These are phyloP conservation scores for Aspergillus panamensis DNA, from an alignment of 495 filamentous ascomycete species.

Conservation along the genomic window DNA sequence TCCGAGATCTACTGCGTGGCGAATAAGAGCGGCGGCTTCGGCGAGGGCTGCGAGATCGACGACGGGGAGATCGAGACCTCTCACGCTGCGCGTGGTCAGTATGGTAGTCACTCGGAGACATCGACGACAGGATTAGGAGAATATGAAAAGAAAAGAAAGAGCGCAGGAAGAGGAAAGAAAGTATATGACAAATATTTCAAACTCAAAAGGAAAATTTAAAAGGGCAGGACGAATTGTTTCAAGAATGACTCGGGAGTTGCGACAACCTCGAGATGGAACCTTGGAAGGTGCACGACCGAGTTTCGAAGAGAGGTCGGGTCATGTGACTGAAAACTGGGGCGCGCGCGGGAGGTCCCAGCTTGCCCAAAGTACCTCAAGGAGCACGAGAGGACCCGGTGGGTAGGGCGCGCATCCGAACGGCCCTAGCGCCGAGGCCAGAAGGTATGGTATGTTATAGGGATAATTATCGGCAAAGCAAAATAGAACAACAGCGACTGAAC, in stretches of 20 bases:
- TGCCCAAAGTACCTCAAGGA: conserved; percentile 11
- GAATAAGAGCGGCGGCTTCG: conserved; percentile 84
- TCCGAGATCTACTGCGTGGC: conserved; percentile 87
- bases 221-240: neutral
- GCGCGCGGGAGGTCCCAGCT: conserved; percentile 3
- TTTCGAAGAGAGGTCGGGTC: conserved; percentile 1
- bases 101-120: conserved; percentile 34
- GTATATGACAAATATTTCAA: neutral
- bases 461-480: conserved; percentile 5
- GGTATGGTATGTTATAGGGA: conserved; percentile 3
- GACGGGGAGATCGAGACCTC: conserved; percentile 88
- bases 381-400: conserved; percentile 4
- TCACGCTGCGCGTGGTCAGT: conserved; percentile 69
- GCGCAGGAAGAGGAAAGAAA: neutral
- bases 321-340: conserved; percentile 12
- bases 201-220: conserved; percentile 4
- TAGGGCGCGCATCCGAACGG: conserved; percentile 14
- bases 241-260: neutral
- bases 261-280: conserved; percentile 2
- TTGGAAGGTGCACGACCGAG: conserved; percentile 7
- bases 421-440: conserved; percentile 14
- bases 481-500: too few species aligned
- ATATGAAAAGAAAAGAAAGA: conserved; percentile 19
- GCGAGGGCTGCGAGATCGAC: conserved; percentile 76
- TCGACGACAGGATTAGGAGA: conserved; percentile 20